Conservation (phyloP, 1,284 basidiomycete species). For the Cutaneotrichosporon sp. region DNA sequence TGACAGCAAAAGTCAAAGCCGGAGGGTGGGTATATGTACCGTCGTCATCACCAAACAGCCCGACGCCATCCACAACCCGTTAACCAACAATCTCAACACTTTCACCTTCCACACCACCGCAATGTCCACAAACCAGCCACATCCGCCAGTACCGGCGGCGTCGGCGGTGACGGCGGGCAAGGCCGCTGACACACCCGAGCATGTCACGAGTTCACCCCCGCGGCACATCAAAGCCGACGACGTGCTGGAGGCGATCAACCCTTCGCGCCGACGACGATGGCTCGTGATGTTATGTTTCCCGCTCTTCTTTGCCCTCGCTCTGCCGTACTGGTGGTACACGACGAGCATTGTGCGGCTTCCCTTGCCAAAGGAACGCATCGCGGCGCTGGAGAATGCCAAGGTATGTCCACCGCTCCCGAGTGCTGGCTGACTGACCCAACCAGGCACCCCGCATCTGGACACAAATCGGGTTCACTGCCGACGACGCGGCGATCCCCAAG, state of each 20-base stretch:
- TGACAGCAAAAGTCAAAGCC: conserved; percentile 22
- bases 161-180: not conserved
- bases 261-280: conserved; percentile 21
- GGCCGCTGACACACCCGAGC: not conserved
- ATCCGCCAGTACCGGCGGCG: not conserved
- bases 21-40: too few relatives aligned
- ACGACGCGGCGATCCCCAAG: conserved; percentile 26
- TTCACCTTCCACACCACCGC: not conserved
- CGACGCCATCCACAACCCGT: too few relatives aligned
- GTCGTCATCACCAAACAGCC: too few relatives aligned
- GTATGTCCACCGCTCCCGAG: conserved; percentile 2
- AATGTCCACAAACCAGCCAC: not conserved
- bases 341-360: conserved; percentile 76
- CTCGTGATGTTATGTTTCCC: conserved; percentile 62
- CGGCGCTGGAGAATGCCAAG: conserved; percentile 30
- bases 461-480: conserved; percentile 35
- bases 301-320: conserved; percentile 61
- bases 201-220: not conserved
- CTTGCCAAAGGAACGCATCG: conserved; percentile 62
- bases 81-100: not conserved
- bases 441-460: conserved; percentile 23
- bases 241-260: conserved; percentile 18
- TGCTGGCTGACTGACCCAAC: too few relatives aligned
- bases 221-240: not conserved
- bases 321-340: conserved; percentile 83